These are phyloP conservation scores for Urostyla sp. DNA, from an alignment of 73 alveolate genomes.

Conservation along the genomic window DNA sequence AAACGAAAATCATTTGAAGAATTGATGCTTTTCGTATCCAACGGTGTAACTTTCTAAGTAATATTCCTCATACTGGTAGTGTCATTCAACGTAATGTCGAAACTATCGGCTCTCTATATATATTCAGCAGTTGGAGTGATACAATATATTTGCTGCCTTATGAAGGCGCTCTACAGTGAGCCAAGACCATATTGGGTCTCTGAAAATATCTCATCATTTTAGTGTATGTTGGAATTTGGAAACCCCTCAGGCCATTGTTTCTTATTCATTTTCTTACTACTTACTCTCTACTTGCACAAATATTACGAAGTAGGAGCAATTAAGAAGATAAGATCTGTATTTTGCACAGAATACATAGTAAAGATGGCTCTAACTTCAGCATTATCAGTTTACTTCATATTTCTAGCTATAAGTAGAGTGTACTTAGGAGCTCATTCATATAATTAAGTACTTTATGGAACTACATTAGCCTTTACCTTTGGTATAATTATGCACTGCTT, in stretches of 20 bases:
- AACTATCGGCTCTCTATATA: constrained; percentile 28
- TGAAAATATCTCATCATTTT: background rate
- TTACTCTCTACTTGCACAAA: constrained; percentile 26
- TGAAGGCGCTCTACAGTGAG: constrained; percentile 31
- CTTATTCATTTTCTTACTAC: constrained; percentile 24
- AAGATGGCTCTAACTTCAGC: constrained; percentile 50
- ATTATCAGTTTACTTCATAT: background rate
- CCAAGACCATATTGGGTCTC: constrained; percentile 59
- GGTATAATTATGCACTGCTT: constrained; percentile 16
- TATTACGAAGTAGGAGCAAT: constrained; percentile 45
- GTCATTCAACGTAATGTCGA: constrained; percentile 2
- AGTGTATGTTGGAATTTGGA: constrained; percentile 55
- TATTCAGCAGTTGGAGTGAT: constrained; percentile 28
- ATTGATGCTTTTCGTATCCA: too few relatives aligned
- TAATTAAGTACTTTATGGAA: constrained; percentile 42
- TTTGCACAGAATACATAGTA: constrained; percentile 48
- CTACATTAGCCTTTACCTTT: background rate
- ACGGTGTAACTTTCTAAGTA: constrained; percentile 13
- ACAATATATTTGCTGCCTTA: background rate
- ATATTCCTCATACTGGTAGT: constrained; percentile 3
- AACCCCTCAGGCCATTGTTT: constrained; percentile 61
- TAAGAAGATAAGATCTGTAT: constrained; percentile 15
- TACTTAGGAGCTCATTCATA: constrained; percentile 49
- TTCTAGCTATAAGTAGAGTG: constrained; percentile 38
- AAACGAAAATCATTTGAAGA: background rate